phyloP scores from a whole-genome alignment of 345 rosid species.

The Ceriops tagal region DNA sequence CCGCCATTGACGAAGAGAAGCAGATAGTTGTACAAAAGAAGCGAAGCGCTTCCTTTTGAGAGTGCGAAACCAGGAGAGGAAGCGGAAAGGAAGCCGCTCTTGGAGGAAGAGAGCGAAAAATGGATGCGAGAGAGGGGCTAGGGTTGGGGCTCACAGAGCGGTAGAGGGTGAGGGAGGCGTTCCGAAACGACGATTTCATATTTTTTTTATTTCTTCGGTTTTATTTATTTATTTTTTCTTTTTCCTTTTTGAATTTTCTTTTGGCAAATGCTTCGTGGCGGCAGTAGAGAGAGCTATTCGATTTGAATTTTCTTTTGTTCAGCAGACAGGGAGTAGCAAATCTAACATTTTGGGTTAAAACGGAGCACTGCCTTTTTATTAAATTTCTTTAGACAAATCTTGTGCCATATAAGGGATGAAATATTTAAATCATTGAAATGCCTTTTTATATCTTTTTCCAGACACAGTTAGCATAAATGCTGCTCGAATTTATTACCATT shows the following conservation, averaged over 20 bases:
- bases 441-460: no score
- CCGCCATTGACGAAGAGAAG: slow-evolving; percentile 47
- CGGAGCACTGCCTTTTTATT: no score
- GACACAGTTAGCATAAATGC: no score
- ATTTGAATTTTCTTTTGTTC: no score
- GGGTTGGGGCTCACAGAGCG: slow-evolving; percentile 7
- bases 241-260: not conserved
- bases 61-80: not conserved
- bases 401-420: no score
- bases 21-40: not conserved
- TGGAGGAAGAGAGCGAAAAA: not conserved
- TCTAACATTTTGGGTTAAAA: no score
- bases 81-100: not conserved
- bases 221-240: not conserved
- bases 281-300: no score
- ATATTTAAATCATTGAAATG: no score
- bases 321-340: no score
- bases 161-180: not conserved
- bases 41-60: not conserved
- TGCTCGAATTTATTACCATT: no score
- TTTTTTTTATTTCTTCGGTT: not conserved
- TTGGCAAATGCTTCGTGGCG: not conserved
- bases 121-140: not conserved
- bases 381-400: no score
- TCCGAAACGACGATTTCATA: slow-evolving; percentile 21